Conservation (phyloP, 2,329 filamentous ascomycete species). For the Plectosphaerella cucumerina region DNA sequence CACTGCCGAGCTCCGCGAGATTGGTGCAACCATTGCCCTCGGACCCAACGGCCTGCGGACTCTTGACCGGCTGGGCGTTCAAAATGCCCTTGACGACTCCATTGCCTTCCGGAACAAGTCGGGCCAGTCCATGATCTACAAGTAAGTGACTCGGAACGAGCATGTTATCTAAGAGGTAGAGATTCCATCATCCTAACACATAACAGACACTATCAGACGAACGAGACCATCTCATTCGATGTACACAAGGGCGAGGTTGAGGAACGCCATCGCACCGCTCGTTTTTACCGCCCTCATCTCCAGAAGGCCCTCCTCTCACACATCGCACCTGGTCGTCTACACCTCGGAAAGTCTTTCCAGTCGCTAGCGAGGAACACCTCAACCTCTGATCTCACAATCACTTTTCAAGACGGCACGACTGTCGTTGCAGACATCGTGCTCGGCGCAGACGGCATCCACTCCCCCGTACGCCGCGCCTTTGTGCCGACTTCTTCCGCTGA, state of each 20-base stretch:
- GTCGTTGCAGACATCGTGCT: constrained; percentile 42
- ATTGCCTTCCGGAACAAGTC: constrained; percentile 35
- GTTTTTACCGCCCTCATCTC: constrained; percentile 44
- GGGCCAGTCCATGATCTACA: constrained; percentile 39
- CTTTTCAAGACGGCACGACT: constrained; percentile 43
- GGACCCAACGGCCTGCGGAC: constrained; percentile 50
- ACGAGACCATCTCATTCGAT: constrained; percentile 40
- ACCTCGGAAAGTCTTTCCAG: constrained; percentile 36
- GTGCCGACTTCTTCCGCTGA: constrained; percentile 31
- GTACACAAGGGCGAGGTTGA: constrained; percentile 31
- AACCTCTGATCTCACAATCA: constrained; percentile 25
- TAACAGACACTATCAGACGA: constrained; percentile 33
- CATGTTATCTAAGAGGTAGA: too few relatives aligned
- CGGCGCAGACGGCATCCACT: constrained; percentile 50
- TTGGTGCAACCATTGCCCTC: constrained; percentile 44
- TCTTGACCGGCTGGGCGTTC: constrained; percentile 43
- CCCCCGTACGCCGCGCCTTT: constrained; percentile 38
- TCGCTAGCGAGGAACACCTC: constrained; percentile 25
- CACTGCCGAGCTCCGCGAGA: constrained; percentile 38
- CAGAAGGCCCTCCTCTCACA: constrained; percentile 43
- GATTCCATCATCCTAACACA: background rate
- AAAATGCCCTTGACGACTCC: constrained; percentile 36
- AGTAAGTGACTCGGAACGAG: constrained; percentile 25
- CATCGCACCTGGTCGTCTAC: constrained; percentile 34
- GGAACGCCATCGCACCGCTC: constrained; percentile 33